A percentile compares a stretch with the other conserved stretches of the same genome.
Conservation (phyloP, 2,329 filamentous ascomycete species). For the Zymoseptoria brevis region DNA sequence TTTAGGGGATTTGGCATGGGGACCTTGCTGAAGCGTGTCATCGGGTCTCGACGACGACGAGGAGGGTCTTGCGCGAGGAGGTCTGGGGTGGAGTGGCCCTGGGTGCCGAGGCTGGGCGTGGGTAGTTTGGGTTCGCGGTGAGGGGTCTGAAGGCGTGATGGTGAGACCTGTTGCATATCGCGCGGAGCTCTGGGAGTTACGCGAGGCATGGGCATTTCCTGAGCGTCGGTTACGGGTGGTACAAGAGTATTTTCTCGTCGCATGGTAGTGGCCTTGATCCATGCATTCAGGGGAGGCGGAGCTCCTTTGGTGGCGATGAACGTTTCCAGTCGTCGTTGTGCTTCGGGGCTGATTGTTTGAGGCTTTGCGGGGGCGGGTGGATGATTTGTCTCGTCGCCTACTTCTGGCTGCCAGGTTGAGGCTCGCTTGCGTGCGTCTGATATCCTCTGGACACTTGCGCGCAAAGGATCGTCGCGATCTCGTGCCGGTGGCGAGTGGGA, state of each 20-base stretch:
- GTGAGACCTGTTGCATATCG: not conserved
- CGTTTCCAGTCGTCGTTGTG: slow-evolving; percentile 12
- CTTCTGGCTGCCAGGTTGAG: not conserved
- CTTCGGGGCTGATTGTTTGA: not conserved
- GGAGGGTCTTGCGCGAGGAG: not conserved
- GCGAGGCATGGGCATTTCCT: not conserved
- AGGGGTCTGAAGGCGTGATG: not conserved
- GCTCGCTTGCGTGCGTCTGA: not conserved
- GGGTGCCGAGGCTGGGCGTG: not conserved
- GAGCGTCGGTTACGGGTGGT: not conserved
- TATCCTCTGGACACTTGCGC: too few species aligned
- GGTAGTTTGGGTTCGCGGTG: not conserved
- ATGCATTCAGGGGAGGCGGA: slow-evolving; percentile 14
- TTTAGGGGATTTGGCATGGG: not conserved
- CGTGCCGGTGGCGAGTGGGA: not conserved
- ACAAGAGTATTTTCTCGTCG: slow-evolving; percentile 1
- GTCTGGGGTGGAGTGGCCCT: not conserved
- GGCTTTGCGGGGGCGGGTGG: not conserved
- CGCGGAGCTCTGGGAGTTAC: not conserved
- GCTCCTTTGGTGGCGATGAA: slow-evolving; percentile 19
- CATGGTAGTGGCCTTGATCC: slow-evolving; percentile 10
- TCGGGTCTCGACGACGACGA: not conserved
- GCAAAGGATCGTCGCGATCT: too few species aligned
- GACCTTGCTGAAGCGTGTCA: not conserved
- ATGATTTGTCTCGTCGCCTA: slow-evolving; percentile 3